These are phyloP conservation scores for Pseudocercospora fijiensis DNA, from an alignment of 2,329 filamentous ascomycete genomes.

Conservation along the genomic window DNA sequence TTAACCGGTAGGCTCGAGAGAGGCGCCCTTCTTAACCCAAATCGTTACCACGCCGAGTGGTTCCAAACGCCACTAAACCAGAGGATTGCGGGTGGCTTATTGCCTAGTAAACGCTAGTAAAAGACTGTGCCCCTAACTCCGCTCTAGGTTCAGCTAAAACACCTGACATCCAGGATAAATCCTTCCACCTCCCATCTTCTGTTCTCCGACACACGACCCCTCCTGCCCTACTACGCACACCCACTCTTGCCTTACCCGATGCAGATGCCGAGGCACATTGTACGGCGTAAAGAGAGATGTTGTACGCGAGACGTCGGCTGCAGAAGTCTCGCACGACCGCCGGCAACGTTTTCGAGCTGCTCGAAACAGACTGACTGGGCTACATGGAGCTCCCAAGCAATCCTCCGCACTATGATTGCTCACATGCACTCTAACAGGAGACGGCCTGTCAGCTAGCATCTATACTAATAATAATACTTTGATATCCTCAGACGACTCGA, in stretches of 20 bases:
- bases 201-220: not conserved
- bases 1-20: too few relatives aligned
- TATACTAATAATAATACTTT: not conserved
- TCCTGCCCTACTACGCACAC: not conserved
- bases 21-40: too few relatives aligned
- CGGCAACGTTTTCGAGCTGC: slow-evolving; percentile 8
- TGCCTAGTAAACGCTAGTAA: too few relatives aligned
- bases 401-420: slow-evolving; percentile 5
- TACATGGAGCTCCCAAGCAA: slow-evolving; percentile 6
- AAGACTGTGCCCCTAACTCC: too few relatives aligned
- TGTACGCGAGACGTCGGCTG: not conserved
- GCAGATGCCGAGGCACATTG: not conserved
- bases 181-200: not conserved
- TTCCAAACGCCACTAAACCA: too few relatives aligned
- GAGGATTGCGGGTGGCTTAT: too few relatives aligned
- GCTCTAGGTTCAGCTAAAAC: too few relatives aligned
- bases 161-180: too few relatives aligned
- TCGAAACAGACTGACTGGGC: slow-evolving; percentile 3
- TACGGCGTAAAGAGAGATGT: not conserved
- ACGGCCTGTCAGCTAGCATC: not conserved
- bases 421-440: slow-evolving; percentile 1
- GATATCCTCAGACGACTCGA: not conserved
- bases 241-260: not conserved
- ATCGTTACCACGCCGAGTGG: too few relatives aligned
- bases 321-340: slow-evolving; percentile 1